Evolutionary conservation across 1,284 basidiomycete genomes (phyloP), one percentile per base, ranked within the genome.

Genomic region (Ceratobasidium papillatum): DNA sequence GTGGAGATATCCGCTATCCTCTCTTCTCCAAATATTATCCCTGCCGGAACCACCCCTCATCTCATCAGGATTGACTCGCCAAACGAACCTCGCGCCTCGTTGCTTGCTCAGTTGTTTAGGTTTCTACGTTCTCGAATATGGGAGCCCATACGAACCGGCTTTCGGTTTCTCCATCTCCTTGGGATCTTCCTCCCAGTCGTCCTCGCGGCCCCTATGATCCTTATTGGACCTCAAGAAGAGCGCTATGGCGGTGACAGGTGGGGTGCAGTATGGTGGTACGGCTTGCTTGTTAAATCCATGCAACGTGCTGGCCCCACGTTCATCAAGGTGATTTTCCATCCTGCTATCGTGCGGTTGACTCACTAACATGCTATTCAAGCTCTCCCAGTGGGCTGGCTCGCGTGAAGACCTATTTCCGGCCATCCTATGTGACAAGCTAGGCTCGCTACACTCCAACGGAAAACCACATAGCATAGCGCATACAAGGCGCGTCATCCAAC

Each of bases 221-320:
- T 97, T 30, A 82, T 98, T 19, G 96, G 94, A 30, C 84, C 84
- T 36, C 61, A 52, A 14, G 79, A 78, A 14, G 76, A 78, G 52
- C 78, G 76, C 75, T 80, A 81, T 51, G 86, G 85, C 14, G 90
- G 91, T 38, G 94, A 95, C 77, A 87, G 88, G 78, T 93, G 91
- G 91, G 93, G 95, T 69, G 93, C 93, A 2, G 86, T 94, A 1
- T 98, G 94, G 96, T 99, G 98, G 98, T 99, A 98, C 81, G 87
- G 87, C 22, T 88, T 96, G 76, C 85, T 99, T 8, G 95, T 97
- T 17, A 84, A 85, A 72, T 92, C 92, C 81, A 99, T 99, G 96
- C 91, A 97, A 82, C 85, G 90, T 11, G 97, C 97, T 4, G 98
- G 98, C 0, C 98, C 98, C 2, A 98, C 96, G 0, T 99, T 99